Base-by-base conservation (phyloP, 345 rosid genomes). In the Citrus maxima region DNA sequence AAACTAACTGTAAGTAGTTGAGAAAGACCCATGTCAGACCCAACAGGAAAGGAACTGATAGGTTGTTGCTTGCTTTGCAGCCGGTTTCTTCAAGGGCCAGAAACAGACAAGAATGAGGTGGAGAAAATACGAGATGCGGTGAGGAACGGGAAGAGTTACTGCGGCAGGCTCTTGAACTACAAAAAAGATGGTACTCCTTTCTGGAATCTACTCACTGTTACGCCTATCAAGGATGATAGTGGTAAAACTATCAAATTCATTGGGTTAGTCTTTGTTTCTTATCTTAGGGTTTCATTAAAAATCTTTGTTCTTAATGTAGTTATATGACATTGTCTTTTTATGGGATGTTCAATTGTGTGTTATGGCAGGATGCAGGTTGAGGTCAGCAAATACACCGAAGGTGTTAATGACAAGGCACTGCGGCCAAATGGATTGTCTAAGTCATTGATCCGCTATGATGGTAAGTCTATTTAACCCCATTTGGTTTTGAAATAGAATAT, bases 171-270 rank as follows among this genome's bases (percentile, higher is more conserved):
- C 25, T 88, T 96, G 76, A 93, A 96, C 86, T 96, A 96, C 90
- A 93, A 96, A 89, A 96, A 92, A 79, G 86, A 96, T 37, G 93
- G 92, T 34, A 93, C 92, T 24, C 95, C 99, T 60, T 96, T 96
- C 85, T 93, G 99, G 99, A 96, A 96, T 85, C 97, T 96, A 77
- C 94, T 93, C 83, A 96, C 99, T 10, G 62, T 96, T 84, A 96
- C 94, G 68, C 97, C 97, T 51, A 94, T 96, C 80, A 93, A 96
- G 81, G 95, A 96, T 76, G 94, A 88, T 56, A 67, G 70, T 19
- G 99, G 97, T 62, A 92, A 88, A 58, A 76, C 90, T 84, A 93
- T 96, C 87, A 93, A 91, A 83, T 96, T 93, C 79, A 96, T 96
- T 14, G 99, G 98, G 99, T 94, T 64, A 38, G 75, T 72, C 59